Evolutionary conservation across 805 yeast genomes (phyloP).

Genomic region (Monosporozyma servazzii): DNA sequence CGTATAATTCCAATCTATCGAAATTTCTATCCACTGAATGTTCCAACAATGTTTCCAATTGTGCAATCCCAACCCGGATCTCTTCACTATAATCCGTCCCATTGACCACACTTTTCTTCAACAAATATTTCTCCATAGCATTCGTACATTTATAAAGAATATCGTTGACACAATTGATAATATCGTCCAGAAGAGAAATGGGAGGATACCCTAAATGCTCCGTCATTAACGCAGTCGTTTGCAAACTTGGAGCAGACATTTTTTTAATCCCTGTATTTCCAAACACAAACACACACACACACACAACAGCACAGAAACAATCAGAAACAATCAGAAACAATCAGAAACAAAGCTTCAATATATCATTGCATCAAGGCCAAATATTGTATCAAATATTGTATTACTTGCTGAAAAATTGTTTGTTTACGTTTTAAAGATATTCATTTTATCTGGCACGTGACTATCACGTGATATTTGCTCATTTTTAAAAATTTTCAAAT

Average conservation of each 20-base stretch:
- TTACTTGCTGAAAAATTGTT: neutral
- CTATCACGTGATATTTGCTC: neutral
- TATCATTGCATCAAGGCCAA: too few relatives aligned
- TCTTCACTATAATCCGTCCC: conserved; percentile 36
- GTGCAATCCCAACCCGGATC: conserved; percentile 69
- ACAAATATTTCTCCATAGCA: conserved; percentile 62
- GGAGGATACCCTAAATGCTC: conserved; percentile 87
- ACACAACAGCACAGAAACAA: neutral
- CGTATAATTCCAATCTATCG: conserved; percentile 78
- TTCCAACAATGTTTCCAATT: conserved; percentile 67
- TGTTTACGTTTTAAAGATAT: neutral
- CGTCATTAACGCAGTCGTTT: conserved; percentile 49
- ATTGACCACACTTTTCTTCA: conserved; percentile 15
- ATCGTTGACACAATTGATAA: conserved; percentile 79
- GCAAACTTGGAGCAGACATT: conserved; percentile 32
- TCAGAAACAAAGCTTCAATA: too few relatives aligned
- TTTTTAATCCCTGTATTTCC: too few relatives aligned
- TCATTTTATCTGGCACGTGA: neutral
- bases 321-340: too few relatives aligned
- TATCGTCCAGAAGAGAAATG: conserved; percentile 71
- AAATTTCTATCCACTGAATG: conserved; percentile 70
- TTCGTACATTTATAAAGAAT: conserved; percentile 73
- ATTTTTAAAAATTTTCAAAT: neutral
- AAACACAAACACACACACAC: too few relatives aligned
- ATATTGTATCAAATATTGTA: neutral